Evolutionary conservation across 2,329 filamentous ascomycete genomes (phyloP), one percentile per base, ranked within the genome.

Genomic region (Periconia sp.): DNA sequence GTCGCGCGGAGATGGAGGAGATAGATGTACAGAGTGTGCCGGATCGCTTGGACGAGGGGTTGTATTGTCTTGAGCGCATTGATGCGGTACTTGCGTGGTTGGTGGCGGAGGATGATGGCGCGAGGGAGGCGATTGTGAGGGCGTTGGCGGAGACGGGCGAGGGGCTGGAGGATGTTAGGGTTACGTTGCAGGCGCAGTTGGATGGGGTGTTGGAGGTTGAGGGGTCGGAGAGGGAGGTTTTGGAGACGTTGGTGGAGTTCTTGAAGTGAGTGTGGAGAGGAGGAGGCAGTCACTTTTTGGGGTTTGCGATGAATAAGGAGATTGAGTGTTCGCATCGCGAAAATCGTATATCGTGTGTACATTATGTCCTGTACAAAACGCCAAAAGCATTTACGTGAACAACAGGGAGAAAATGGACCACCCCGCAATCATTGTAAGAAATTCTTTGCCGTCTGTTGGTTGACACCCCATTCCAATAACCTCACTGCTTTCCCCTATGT

Each of bases 61-160:
- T 97, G 6, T 96, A 90, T 71, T 88, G 85, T 23, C 75, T 97
- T 51, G 91, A 96, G 76, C 89, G 85, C 2, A 84, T 94, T 44
- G 93, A 97, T 76, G 82, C 92, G 0, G 85, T 94, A 30, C 74
- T 99, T 30, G 90, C 92, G 13, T 99, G 94, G 94, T 80, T 97
- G 31, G 82, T 91, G 8, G 94, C 92, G 0, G 94, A 99, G 74
- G 94, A 99, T 65, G 81, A 80, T 33, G 91, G 90, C 0, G 90
- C 91, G 1, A 84, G 81, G 63, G 79, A 76, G 52, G 88, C 81
- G 63, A 85, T 96, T 31, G 74, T 80, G 47, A 75, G 79, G 19
- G 74, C 89, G 3, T 75, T 97, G 41, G 84, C 82, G 1, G 87
- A 91, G 55, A 80, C 82, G 18, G 89, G 89, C 60, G 87, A 91